Conservation (phyloP, 345 rosid species). For the Eutrema yunnanense region DNA sequence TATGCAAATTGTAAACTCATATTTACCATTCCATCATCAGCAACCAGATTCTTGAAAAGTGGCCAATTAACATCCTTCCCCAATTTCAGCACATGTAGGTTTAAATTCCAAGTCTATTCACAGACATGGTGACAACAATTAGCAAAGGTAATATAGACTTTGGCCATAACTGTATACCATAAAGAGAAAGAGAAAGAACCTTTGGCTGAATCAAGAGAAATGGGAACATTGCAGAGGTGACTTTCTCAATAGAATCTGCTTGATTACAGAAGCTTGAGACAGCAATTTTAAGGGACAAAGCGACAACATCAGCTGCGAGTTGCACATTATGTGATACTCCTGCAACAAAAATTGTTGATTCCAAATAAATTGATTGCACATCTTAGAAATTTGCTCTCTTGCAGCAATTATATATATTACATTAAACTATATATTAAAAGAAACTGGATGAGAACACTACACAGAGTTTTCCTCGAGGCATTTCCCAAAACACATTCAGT, state of each 20-base stretch:
- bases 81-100: slow-evolving; percentile 49
- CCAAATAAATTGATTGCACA: not conserved
- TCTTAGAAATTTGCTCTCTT: not conserved
- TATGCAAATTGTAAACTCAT: not conserved
- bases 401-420: not conserved
- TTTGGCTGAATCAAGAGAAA: slow-evolving; percentile 62
- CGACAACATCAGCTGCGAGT: slow-evolving; percentile 52
- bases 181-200: slow-evolving; percentile 38
- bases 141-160: not conserved
- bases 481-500: not conserved
- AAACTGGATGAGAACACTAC: not conserved
- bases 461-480: not conserved
- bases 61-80: slow-evolving; percentile 62
- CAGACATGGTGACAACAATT: slow-evolving; percentile 8
- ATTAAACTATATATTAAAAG: not conserved
- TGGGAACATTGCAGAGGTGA: slow-evolving; percentile 70
- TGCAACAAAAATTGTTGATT: slow-evolving; percentile 26
- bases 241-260: slow-evolving; percentile 40
- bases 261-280: slow-evolving; percentile 39
- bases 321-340: slow-evolving; percentile 46
- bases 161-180: not conserved
- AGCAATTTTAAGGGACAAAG: slow-evolving; percentile 49
- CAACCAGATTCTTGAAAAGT: slow-evolving; percentile 49
- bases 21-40: slow-evolving; percentile 48
- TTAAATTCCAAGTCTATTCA: slow-evolving; percentile 62